Evolutionary conservation across 371 early-diverging fungal species (phyloP).

Genomic region (Phascolomyces articulosus): DNA sequence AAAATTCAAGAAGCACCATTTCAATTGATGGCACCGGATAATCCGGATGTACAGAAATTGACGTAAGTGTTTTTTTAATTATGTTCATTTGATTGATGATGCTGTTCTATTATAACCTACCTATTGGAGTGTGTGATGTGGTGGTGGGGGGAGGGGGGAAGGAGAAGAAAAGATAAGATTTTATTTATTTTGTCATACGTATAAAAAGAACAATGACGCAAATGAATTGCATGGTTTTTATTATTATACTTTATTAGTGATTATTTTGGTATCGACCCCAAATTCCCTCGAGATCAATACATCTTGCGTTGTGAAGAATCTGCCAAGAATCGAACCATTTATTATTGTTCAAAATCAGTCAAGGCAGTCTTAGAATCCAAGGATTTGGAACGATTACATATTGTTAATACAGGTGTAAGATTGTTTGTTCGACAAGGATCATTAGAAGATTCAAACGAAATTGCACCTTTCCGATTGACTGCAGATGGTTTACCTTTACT

Average conservation of each 20-base stretch:
- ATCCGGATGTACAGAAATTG: constrained; percentile 60
- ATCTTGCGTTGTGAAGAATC: constrained; percentile 77
- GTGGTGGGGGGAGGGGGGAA: too few species aligned
- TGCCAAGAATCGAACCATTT: constrained; percentile 74
- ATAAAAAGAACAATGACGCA: too few species aligned
- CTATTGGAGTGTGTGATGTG: too few species aligned
- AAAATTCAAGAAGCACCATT: constrained; percentile 77
- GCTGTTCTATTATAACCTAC: too few species aligned
- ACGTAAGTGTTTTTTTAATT: constrained; percentile 16
- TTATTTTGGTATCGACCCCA: constrained; percentile 72
- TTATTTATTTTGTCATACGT: too few species aligned
- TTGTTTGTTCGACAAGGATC: constrained; percentile 79
- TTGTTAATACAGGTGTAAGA: constrained; percentile 90
- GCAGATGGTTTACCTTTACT: constrained; percentile 80
- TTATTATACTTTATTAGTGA: constrained; percentile 24
- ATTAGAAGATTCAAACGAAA: constrained; percentile 43
- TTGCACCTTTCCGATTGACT: constrained; percentile 76
- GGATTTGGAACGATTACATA: constrained; percentile 71
- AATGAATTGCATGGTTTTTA: neutral
- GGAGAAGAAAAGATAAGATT: too few species aligned
- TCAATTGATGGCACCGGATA: constrained; percentile 63
- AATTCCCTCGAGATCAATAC: constrained; percentile 82
- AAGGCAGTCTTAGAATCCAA: constrained; percentile 69
- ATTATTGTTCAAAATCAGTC: constrained; percentile 80
- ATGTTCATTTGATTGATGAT: neutral